Evolutionary conservation across 106 monocot species (phyloP), one percentile per base, ranked within the genome.

Genomic region (Apostasia ramifera): DNA sequence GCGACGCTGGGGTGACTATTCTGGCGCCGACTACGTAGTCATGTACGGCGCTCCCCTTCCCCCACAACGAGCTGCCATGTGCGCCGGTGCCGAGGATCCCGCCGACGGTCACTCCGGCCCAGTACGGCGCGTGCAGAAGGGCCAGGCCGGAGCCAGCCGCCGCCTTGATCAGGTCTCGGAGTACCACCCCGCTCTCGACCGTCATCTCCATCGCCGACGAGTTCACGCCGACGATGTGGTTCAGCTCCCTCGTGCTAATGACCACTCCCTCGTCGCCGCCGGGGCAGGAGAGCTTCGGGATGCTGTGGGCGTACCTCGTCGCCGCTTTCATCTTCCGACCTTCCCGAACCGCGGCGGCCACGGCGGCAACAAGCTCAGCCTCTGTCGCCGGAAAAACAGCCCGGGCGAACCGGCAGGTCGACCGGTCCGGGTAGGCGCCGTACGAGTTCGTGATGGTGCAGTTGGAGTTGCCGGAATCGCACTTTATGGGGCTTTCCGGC

Each of bases 261-360:
- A 83, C 12, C 13, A 88, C 54, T 1, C 75, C 83, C 9, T 67
- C 54, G 1, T 55, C 57, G 7, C 81, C 85, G n/a, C 71, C 77
- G 3, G 87, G 78, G 66, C 87, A 88, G 1, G 76, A 52, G 41
- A 88, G 88, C 64, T 88, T 88, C 0, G 88, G 75, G n/a, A 84
- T 76, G 78, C 83, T 88, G 63, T 88, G 78, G 2, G 71, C 58
- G 72, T 76, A 79, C 37, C 55, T 37, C 6, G 83, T 84, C 1
- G 54, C 84, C 13, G 74, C 84, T 73, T 81, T 84, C 71, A 84
- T 78, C 72, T 84, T 74, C n/a, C 39, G 63, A 14, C 66, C 49
- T 3, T 38, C 46, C 4, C 6, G 39, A 0, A 79, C 45, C 1
- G 83, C 88, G 3, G 47, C 53, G 3, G 88, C 74, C 8, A 88